Conservation (phyloP, 2,329 filamentous ascomycete species). For the Pseudohalonectria lignicola region DNA sequence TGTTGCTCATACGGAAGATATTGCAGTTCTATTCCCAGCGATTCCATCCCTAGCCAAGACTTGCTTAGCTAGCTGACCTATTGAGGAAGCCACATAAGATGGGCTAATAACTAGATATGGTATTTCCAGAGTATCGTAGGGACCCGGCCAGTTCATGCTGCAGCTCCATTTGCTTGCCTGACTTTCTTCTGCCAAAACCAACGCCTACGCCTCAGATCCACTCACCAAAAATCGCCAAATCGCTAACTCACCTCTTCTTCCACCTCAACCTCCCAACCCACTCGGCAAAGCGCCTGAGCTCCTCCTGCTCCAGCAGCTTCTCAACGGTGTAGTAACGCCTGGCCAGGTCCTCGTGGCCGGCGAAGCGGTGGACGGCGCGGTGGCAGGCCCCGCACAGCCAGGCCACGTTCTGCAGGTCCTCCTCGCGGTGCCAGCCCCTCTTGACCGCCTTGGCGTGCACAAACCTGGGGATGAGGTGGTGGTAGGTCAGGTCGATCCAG, state of each 20-base stretch:
- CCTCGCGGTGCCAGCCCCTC: constrained; percentile 67
- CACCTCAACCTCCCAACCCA: constrained; percentile 68
- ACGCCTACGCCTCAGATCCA: too few relatives aligned
- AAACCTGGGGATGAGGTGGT: constrained; percentile 72
- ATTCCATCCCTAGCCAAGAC: too few relatives aligned
- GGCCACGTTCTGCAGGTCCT: constrained; percentile 68
- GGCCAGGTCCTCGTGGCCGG: constrained; percentile 67
- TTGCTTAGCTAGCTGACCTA: too few relatives aligned
- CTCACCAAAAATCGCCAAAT: too few relatives aligned
- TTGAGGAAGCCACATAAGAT: too few relatives aligned
- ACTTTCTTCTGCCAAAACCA: too few relatives aligned
- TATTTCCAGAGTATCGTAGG: too few relatives aligned
- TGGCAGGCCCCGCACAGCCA: constrained; percentile 83
- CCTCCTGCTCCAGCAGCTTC: constrained; percentile 54
- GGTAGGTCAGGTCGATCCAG: constrained; percentile 70
- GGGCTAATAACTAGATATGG: too few relatives aligned
- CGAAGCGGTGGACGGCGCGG: constrained; percentile 67
- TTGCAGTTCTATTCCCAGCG: too few relatives aligned
- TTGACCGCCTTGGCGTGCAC: constrained; percentile 68
- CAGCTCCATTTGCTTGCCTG: too few relatives aligned
- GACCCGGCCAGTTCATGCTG: too few relatives aligned
- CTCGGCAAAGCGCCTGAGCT: constrained; percentile 57
- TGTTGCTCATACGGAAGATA: too few relatives aligned
- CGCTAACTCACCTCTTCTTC: constrained; percentile 48
- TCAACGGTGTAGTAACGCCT: constrained; percentile 64